Evolutionary conservation across 2,329 filamentous ascomycete genomes (phyloP), one percentile per base, ranked within the genome.

Genomic region (Ophiostoma sp.): DNA sequence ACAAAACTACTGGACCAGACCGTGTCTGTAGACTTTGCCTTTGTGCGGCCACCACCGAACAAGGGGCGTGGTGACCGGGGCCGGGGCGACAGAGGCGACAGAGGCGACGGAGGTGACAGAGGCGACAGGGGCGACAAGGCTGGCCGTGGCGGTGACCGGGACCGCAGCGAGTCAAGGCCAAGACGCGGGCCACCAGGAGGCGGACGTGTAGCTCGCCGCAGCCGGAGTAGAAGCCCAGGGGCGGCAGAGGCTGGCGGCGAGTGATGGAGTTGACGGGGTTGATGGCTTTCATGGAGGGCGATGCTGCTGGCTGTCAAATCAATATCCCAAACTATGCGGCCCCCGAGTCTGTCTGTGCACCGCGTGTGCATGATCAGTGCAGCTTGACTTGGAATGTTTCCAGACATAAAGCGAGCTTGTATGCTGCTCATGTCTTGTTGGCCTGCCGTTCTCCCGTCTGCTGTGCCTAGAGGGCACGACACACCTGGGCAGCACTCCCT

Each of bases 1-100:
- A 87, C 89, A 60, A 91, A 94, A 79, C 82, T 95, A 70, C 85
- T 95, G 64, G 92, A 95, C 75, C 91, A 95, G 83, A 92, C 89
- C 8, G 85, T 95, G 73, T 82, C 86, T 71, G 91, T 94, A 72
- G 92, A 95, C 80, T 95, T 93, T 79, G 92, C 91, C 1, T 95
- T 95, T 77, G 92, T 95, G 71, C 83, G 92, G 67, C 92, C 92
- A 71, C 91, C 91, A 20, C 90, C 89, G 23, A 85, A 83, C 70
- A 89, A 88, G 77, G 73, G 68, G 52, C 77, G 76, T n/a, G 76
- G 79, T 1, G 77, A 77, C 11, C 80, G 79, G 27, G 78, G 80
- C 41, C 78, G 79, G n/a, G n/a, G 79, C 62, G 79, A 77, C 66
- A 76, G 79, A 8, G 77, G 68, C 3, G 70, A 67, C 2, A 77